phyloP scores from a whole-genome alignment of 305 asterid genomes.

The Striga hermonthica region DNA sequence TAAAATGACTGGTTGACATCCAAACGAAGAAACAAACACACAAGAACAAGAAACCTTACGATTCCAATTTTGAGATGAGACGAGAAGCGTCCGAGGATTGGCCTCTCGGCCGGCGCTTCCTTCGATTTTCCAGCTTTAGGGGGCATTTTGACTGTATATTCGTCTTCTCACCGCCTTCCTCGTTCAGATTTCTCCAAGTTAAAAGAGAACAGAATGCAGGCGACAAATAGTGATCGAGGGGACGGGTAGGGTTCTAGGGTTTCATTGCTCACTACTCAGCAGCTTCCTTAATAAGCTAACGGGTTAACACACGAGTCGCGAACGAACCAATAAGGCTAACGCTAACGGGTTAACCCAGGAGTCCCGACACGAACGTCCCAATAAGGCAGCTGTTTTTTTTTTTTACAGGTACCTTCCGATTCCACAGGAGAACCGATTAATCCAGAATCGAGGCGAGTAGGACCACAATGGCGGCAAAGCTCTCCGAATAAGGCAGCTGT shows the following conservation, averaged over 20 bases:
- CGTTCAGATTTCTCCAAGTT: slow-evolving; percentile 11
- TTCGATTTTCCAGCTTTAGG: slow-evolving; percentile 86
- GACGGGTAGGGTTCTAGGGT: slow-evolving; percentile 35
- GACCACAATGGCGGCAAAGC: too few relatives aligned
- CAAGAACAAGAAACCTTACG: slow-evolving; percentile 39
- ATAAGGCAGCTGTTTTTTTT: too few relatives aligned
- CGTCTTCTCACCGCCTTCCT: slow-evolving; percentile 4
- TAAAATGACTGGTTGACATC: neutral
- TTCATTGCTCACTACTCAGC: too few relatives aligned
- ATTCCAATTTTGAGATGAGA: slow-evolving; percentile 92
- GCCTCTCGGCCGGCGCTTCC: slow-evolving; percentile 77
- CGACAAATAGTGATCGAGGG: neutral
- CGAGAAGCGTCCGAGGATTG: slow-evolving; percentile 87
- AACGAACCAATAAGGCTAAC: too few relatives aligned
- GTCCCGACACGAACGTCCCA: too few relatives aligned
- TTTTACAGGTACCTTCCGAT: too few relatives aligned
- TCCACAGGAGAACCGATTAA: too few relatives aligned
- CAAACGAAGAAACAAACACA: neutral
- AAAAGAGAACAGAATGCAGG: slow-evolving; percentile 3
- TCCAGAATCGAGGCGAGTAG: too few relatives aligned
- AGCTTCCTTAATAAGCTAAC: too few relatives aligned
- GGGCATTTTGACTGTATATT: slow-evolving; percentile 50
- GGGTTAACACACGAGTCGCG: too few relatives aligned
- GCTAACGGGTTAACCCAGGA: too few relatives aligned
- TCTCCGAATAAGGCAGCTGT: too few relatives aligned